Evolutionary conservation across 2,329 filamentous ascomycete genomes (phyloP).

Genomic region (Penicillium sp.): DNA sequence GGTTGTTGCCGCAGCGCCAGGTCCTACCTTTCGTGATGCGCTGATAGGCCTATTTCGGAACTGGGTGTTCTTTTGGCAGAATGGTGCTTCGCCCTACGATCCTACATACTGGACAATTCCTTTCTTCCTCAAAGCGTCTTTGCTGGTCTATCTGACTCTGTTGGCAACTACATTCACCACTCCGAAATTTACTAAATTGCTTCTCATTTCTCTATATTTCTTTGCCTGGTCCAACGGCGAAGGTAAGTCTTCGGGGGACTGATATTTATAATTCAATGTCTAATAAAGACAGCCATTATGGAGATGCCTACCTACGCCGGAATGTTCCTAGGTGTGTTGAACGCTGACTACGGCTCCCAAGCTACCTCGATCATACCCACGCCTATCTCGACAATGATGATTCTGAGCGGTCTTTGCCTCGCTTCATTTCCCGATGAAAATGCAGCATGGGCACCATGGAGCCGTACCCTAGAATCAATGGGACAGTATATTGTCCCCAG

Average conservation of each 20-base stretch:
- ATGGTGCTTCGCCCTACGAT: slow-evolving; percentile 43
- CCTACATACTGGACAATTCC: slow-evolving; percentile 46
- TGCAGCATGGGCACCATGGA: slow-evolving; percentile 24
- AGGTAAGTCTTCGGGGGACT: slow-evolving; percentile 16
- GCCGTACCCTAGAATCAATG: slow-evolving; percentile 12
- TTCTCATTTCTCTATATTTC: slow-evolving; percentile 39
- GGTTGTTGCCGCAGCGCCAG: slow-evolving; percentile 9
- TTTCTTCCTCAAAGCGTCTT: slow-evolving; percentile 43
- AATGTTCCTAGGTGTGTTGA: slow-evolving; percentile 27
- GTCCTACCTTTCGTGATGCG: slow-evolving; percentile 16
- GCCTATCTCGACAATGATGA: slow-evolving; percentile 20
- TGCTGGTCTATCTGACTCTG: slow-evolving; percentile 45
- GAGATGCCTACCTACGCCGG: slow-evolving; percentile 29
- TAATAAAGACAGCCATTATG: slow-evolving; percentile 17
- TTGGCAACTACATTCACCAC: slow-evolving; percentile 41
- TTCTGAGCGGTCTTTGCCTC: slow-evolving; percentile 24
- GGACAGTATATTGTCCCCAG: slow-evolving; percentile 16
- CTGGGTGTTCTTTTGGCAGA: slow-evolving; percentile 34
- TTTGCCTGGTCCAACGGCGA: slow-evolving; percentile 36
- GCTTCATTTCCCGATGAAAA: slow-evolving; percentile 28
- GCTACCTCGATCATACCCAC: slow-evolving; percentile 21
- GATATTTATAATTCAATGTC: background rate
- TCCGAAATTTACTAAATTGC: slow-evolving; percentile 35
- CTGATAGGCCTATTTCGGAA: slow-evolving; percentile 19
- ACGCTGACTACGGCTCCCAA: slow-evolving; percentile 23